Evolutionary conservation across 176 grass and related monocot species (phyloP), one percentile per base, ranked within the genome.

Genomic region (Triticum timopheevii): DNA sequence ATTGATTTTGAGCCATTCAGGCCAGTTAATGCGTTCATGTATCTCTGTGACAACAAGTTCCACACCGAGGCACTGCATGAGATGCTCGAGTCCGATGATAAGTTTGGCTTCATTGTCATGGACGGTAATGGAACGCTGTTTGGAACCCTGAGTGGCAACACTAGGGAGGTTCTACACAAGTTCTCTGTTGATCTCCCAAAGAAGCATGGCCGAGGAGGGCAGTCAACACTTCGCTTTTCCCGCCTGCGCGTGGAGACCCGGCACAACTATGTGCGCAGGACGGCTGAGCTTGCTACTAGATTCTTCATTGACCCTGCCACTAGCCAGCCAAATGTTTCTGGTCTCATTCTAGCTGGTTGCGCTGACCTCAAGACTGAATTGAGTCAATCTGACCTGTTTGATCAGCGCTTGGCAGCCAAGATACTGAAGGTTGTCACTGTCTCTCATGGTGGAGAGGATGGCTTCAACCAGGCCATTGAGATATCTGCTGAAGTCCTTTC

Each of bases 1-100:
- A 25, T 81, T 35, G 86, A 80, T 61, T 84, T 89, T 23, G 82
- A 89, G 40, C 87, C 87, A 39, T 84, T 89, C 82, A 89, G 68
- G 66, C 82, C 82, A 62, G 84, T 84, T 11, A 89, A 84, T 19
- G 82, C 76, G 1, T 89, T 82, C 4, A 4, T 89, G 39, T 89
- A 89, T 30, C 87, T 89, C n/a, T 89, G 87, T 17, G 87, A 89
- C 65, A 89, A 89, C 76, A 89, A 89, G 67, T 89, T 89, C 22
- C 87, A 84, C 65, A 89, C 82, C 11, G 87, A 84, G 66, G 66
- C 87, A 1, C 27, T 89, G 28, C 84, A 72, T 74, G 87, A 89
- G 66, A n/a, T 89, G 33, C 40, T 89, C 4, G 82, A 89, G 45
- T 89, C 82, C 24, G 87, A 85, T 76, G 87, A 89, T 47, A 89